These are phyloP conservation scores for Sequoiadendron giganteum DNA, from an alignment of 75 land plant genomes.

Conservation along the genomic window DNA sequence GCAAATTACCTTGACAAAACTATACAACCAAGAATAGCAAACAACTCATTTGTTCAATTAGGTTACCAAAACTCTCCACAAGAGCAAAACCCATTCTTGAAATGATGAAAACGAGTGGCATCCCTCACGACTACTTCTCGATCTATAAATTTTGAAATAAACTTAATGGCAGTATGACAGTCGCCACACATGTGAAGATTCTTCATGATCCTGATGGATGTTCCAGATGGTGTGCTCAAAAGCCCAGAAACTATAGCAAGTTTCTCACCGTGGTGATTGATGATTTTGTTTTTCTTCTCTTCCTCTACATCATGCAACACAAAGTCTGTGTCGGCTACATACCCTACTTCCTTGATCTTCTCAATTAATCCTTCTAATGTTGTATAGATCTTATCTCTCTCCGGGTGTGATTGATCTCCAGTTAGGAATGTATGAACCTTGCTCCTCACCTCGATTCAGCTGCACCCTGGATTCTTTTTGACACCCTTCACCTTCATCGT, in stretches of 20 bases:
- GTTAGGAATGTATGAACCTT: slow-evolving; percentile 11
- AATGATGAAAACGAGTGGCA: slow-evolving; percentile 22
- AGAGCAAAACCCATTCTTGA: slow-evolving; percentile 25
- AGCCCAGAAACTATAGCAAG: no score
- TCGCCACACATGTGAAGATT: no score
- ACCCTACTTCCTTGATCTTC: slow-evolving; percentile 14
- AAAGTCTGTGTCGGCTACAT: neutral
- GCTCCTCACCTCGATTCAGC: slow-evolving; percentile 22
- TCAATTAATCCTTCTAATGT: slow-evolving; percentile 15
- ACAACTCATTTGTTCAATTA: neutral
- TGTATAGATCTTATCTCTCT: slow-evolving; percentile 10
- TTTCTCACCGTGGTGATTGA: neutral
- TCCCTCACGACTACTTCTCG: no score
- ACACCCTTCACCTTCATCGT: slow-evolving; percentile 20
- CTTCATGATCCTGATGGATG: no score
- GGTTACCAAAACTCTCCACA: slow-evolving; percentile 21
- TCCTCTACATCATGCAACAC: slow-evolving; percentile 21
- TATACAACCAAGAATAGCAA: no score
- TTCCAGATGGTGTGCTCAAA: no score
- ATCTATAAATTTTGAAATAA: no score
- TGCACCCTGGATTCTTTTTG: slow-evolving; percentile 9
- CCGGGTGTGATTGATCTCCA: slow-evolving; percentile 14
- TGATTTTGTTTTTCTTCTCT: slow-evolving; percentile 5
- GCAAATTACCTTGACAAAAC: no score
- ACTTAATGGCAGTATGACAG: no score